Percentiles rank a stretch among this genome's conserved stretches.
Conservation (phyloP, 176 grass and related monocot species). For the Aegilops sharonensis region DNA sequence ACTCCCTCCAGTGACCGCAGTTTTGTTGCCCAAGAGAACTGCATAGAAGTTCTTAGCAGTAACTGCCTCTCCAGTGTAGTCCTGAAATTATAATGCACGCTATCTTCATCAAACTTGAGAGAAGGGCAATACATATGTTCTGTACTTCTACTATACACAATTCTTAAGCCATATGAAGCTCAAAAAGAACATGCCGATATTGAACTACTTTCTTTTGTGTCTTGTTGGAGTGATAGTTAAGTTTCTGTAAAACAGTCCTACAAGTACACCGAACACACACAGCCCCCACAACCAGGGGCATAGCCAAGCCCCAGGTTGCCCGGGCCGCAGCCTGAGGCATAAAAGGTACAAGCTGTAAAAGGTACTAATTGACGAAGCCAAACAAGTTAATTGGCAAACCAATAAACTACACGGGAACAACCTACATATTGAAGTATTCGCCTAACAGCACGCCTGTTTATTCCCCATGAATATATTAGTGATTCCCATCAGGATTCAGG, state of each 20-base stretch:
- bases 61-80: slow-evolving; percentile 55
- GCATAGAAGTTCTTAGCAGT: slow-evolving; percentile 63
- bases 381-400: not conserved
- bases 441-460: not conserved
- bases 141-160: slow-evolving; percentile 1
- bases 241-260: not conserved
- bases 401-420: not conserved
- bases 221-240: not conserved
- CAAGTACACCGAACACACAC: not conserved
- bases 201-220: not conserved
- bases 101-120: not conserved
- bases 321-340: too few relatives aligned
- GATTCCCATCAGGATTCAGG: not conserved
- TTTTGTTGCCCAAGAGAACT: slow-evolving; percentile 61
- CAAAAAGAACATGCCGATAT: not conserved
- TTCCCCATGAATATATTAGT: not conserved
- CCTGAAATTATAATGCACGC: slow-evolving; percentile 37
- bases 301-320: too few relatives aligned
- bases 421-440: not conserved
- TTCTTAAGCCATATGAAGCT: not conserved
- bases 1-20: slow-evolving; percentile 65
- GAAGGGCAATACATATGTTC: not conserved
- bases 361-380: not conserved
- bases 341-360: not conserved
- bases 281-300: not conserved